A percentile compares a stretch with the other conserved stretches of the same genome.
These are phyloP conservation scores for Mytilinidion resinicola DNA, from an alignment of 495 filamentous ascomycete species.

Conservation along the genomic window DNA sequence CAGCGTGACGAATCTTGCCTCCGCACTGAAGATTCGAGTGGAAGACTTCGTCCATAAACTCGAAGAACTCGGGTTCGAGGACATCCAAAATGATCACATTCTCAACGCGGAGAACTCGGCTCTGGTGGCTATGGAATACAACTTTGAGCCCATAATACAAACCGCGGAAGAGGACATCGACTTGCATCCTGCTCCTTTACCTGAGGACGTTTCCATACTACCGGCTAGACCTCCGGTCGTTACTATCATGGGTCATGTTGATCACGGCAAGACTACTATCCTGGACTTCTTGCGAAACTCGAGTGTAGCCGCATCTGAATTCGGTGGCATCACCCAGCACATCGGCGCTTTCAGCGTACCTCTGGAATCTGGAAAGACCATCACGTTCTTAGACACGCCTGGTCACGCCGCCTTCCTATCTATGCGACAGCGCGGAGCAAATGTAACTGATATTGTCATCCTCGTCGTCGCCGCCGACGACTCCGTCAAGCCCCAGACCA, in stretches of 20 bases:
- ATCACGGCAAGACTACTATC: conserved; percentile 97
- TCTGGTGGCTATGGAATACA: conserved; percentile 85
- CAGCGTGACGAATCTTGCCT: conserved; percentile 76
- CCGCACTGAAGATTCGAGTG: conserved; percentile 62
- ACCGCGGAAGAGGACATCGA: conserved; percentile 54
- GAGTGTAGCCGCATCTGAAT: conserved; percentile 81
- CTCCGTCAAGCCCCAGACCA: conserved; percentile 92
- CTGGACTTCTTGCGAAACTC: conserved; percentile 91
- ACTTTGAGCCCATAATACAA: conserved; percentile 85
- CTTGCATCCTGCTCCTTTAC: conserved; percentile 60
- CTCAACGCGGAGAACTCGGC: conserved; percentile 86
- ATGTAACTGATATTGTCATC: conserved; percentile 94
- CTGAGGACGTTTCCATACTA: conserved; percentile 63
- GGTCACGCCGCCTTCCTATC: conserved; percentile 92
- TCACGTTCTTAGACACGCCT: conserved; percentile 96
- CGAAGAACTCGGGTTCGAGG: conserved; percentile 76
- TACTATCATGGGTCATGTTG: conserved; percentile 99
- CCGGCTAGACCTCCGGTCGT: conserved; percentile 85
- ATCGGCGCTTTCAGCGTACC: conserved; percentile 97
- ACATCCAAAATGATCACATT: conserved; percentile 69
- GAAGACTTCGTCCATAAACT: conserved; percentile 70
- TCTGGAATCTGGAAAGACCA: conserved; percentile 75
- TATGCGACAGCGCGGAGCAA: conserved; percentile 93
- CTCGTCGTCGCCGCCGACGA: conserved; percentile 96
- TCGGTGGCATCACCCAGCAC: conserved; percentile 97